Evolutionary conservation across 768 basidiomycete genomes (phyloP).

Genomic region (Mycena vitilis): DNA sequence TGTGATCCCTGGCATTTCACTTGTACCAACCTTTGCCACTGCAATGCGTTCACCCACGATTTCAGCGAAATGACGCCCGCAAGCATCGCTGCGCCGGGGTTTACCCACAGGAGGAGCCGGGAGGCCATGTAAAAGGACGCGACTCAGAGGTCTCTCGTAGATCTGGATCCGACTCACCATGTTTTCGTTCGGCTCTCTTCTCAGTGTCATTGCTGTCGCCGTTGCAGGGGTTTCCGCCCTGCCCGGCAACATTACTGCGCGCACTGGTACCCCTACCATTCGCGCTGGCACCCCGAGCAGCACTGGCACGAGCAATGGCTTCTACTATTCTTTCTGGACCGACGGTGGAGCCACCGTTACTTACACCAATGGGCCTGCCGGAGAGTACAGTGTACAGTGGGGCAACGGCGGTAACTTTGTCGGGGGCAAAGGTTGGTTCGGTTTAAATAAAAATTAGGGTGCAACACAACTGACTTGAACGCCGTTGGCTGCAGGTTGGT

Average conservation of each 20-base stretch:
- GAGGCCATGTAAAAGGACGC: background rate
- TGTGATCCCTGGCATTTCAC: background rate
- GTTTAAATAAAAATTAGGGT: too few relatives aligned
- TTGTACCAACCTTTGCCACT: slow-evolving; percentile 6
- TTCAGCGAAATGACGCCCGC: slow-evolving; percentile 3
- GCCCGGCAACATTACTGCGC: slow-evolving; percentile 31
- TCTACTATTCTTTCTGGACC: slow-evolving; percentile 46
- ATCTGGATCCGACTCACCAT: slow-evolving; percentile 16
- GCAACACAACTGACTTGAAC: too few relatives aligned
- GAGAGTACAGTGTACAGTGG: slow-evolving; percentile 47
- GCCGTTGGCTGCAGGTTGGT: too few relatives aligned
- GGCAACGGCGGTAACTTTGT: slow-evolving; percentile 44
- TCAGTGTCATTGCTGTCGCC: slow-evolving; percentile 20
- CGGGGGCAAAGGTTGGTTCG: slow-evolving; percentile 45
- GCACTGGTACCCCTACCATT: slow-evolving; percentile 10
- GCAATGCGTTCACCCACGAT: background rate
- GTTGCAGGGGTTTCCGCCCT: slow-evolving; percentile 31
- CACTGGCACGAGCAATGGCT: slow-evolving; percentile 47
- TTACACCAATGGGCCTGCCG: slow-evolving; percentile 45
- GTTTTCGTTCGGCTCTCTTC: slow-evolving; percentile 31
- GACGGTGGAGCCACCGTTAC: slow-evolving; percentile 42
- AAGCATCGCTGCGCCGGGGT: background rate
- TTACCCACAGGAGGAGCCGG: background rate
- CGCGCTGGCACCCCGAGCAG: slow-evolving; percentile 18
- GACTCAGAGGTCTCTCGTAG: background rate